phyloP scores from a whole-genome alignment of 1,139 yeast species.

The Citeromyces hawaiiensis region DNA sequence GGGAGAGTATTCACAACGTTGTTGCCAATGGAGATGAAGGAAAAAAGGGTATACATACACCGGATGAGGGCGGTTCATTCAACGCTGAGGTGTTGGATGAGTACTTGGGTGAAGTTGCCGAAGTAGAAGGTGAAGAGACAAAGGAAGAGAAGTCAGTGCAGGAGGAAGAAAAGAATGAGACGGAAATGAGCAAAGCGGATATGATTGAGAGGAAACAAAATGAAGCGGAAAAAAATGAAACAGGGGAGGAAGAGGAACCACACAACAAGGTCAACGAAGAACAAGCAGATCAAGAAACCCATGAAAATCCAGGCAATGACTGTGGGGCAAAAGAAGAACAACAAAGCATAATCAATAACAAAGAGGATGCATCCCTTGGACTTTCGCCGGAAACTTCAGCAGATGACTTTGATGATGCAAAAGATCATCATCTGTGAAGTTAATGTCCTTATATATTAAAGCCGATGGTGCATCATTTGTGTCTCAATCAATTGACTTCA shows the following conservation, averaged over 20 bases:
- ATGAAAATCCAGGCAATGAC: not conserved
- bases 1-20: not conserved
- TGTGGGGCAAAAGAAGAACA: not conserved
- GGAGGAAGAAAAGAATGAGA: too few relatives aligned
- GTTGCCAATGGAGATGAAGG: not conserved
- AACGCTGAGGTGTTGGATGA: not conserved
- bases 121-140: not conserved
- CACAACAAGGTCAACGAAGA: not conserved
- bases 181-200: too few relatives aligned
- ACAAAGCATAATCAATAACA: not conserved
- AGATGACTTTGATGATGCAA: not conserved
- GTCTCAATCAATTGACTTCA: too few relatives aligned
- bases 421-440: not conserved
- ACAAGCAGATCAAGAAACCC: not conserved
- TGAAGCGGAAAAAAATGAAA: too few relatives aligned
- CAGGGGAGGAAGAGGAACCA: too few relatives aligned
- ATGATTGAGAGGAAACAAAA: not conserved
- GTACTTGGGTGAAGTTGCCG: not conserved
- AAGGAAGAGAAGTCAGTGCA: too few relatives aligned
- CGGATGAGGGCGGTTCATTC: not conserved
- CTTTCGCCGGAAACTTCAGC: not conserved
- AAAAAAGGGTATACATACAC: not conserved
- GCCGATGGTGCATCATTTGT: too few relatives aligned
- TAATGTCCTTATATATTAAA: too few relatives aligned
- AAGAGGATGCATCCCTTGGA: not conserved